phyloP scores from a whole-genome alignment of 768 basidiomycete genomes.

The Russula emetica region DNA sequence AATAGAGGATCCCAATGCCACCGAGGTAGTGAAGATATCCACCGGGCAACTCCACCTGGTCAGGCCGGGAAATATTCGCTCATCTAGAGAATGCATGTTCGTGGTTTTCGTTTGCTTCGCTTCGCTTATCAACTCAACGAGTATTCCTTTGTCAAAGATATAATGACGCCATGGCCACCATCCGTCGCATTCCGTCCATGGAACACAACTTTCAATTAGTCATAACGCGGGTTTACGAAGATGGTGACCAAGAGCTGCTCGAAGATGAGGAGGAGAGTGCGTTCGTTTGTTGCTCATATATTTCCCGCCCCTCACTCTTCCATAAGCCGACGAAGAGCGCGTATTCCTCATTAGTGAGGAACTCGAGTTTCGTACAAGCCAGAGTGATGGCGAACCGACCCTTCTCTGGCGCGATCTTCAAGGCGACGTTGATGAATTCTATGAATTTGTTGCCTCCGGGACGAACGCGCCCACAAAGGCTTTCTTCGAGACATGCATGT shows the following conservation, averaged over 20 bases:
- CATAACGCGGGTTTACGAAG: conserved; percentile 94
- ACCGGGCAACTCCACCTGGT: conserved; percentile 89
- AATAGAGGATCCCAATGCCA: conserved; percentile 87
- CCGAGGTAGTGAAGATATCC: conserved; percentile 92
- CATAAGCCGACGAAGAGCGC: conserved; percentile 85
- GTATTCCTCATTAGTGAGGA: conserved; percentile 89
- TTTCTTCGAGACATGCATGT: conserved; percentile 92
- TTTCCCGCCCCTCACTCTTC: conserved; percentile 13
- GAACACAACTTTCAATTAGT: conserved; percentile 88
- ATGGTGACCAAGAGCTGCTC: conserved; percentile 90
- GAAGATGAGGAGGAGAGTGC: conserved; percentile 91
- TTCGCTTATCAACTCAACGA: background rate
- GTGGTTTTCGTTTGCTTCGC: conserved; percentile 33
- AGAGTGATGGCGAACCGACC: conserved; percentile 69
- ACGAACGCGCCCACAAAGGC: conserved; percentile 74
- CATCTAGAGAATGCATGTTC: conserved; percentile 95
- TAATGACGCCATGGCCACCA: conserved; percentile 91
- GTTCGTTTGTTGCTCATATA: conserved; percentile 29
- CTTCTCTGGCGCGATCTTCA: conserved; percentile 91
- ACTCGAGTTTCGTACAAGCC: conserved; percentile 76
- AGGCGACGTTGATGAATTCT: conserved; percentile 89
- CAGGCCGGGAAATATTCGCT: conserved; percentile 85
- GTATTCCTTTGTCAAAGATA: conserved; percentile 50
- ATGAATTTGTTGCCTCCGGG: conserved; percentile 80
- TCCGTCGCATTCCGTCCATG: conserved; percentile 73